These are phyloP conservation scores for cucumber (Cucumis sativus) DNA, from an alignment of 306 rosid species.

Conservation along the genomic window DNA sequence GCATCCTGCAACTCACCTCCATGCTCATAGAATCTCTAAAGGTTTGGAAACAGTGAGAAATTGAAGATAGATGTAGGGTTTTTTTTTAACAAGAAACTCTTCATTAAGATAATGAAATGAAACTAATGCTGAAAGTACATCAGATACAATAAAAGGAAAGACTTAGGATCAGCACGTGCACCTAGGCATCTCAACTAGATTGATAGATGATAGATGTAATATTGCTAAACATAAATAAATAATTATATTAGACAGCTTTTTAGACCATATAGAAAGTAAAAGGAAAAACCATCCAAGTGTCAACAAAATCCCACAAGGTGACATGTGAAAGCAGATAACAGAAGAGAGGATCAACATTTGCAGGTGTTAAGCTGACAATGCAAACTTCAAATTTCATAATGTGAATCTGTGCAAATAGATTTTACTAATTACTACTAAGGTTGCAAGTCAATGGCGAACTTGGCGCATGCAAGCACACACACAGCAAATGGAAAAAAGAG, in stretches of 20 bases:
- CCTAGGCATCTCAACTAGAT: no score
- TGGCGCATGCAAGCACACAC: not conserved
- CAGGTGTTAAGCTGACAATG: not conserved
- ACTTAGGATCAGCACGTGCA: no score
- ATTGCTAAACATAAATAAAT: not conserved
- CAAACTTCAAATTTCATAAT: not conserved
- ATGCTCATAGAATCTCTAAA: constrained; percentile 92
- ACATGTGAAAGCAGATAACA: not conserved
- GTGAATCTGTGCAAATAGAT: not conserved
- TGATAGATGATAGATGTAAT: not conserved
- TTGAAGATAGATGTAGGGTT: not conserved
- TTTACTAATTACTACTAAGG: not conserved
- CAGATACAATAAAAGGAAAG: no score
- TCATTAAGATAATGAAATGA: no score
- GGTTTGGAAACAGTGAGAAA: not conserved
- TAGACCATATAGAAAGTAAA: not conserved
- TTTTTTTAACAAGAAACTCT: no score
- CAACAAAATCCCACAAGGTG: not conserved
- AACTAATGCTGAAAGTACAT: no score
- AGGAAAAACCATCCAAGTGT: not conserved
- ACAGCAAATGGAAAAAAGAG: no score
- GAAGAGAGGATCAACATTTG: not conserved
- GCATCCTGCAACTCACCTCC: constrained; percentile 92
- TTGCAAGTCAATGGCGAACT: not conserved
- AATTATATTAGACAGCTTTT: not conserved